Evolutionary conservation across 768 basidiomycete species (phyloP).

Genomic region (Mycena galericulata): DNA sequence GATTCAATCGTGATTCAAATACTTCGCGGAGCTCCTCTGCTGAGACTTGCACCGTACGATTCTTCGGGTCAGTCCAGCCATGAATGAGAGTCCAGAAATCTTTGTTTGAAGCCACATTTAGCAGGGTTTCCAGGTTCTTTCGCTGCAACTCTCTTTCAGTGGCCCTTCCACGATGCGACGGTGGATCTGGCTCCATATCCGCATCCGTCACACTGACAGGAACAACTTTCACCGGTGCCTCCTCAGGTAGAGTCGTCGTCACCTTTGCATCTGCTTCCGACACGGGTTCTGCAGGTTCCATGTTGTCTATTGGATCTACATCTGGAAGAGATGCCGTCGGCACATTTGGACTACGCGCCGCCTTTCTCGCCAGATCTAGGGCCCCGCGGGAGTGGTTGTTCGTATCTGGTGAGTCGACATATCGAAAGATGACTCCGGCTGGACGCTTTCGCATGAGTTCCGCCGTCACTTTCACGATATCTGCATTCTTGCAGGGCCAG

Average conservation of each 20-base stretch:
- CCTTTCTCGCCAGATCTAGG: background rate
- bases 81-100: conserved; percentile 2
- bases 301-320: background rate
- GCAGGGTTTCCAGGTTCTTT: conserved; percentile 6
- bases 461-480: background rate
- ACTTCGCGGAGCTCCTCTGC: conserved; percentile 7
- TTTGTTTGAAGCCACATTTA: background rate
- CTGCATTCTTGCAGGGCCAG: conserved; percentile 4
- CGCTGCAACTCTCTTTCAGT: background rate
- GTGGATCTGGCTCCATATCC: background rate
- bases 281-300: background rate
- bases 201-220: background rate
- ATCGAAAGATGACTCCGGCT: background rate
- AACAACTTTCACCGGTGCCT: background rate
- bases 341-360: background rate
- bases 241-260: conserved; percentile 1
- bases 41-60: background rate
- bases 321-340: background rate
- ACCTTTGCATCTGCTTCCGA: conserved; percentile 8
- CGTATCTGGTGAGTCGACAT: background rate
- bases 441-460: background rate
- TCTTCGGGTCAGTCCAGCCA: conserved; percentile 2
- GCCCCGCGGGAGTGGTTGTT: background rate
- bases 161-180: background rate
- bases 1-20: conserved; percentile 11